Evolutionary conservation across 2,329 filamentous ascomycete species (phyloP), one percentile per base, ranked within the genome.

Genomic region (Aureobasidium mangrovei): DNA sequence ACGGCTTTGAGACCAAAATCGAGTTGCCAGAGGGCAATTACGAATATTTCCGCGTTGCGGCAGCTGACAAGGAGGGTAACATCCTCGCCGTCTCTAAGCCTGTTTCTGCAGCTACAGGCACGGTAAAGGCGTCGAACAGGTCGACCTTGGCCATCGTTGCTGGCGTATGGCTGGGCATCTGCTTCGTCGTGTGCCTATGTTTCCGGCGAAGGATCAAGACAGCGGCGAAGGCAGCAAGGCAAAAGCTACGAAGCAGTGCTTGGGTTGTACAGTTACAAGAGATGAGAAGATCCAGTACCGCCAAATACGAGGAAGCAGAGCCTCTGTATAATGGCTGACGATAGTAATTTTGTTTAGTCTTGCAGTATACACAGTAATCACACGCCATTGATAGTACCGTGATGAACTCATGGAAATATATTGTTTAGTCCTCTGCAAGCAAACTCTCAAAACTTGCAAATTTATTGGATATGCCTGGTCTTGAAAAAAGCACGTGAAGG

Each of bases 51-150:
- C 40, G 51, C 5, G 29, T 63, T 3, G 61, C 58, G 8, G 62
- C 62, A 1, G 40, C 62, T n/a, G 60, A 64, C 46, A 54, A 55
- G 4, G 46, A 57, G 6, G 60, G 59, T 45, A 55, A 56, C 3
- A 48, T 61, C 4, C 42, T 64, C 8, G 41, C 33, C 12, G 39
- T 7, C 45, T 48, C 45, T 4, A 48, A 39, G 27, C 29, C 7
- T 4, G 7, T 48, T 1, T 12, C 45, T 8, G 45, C 35, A 32
- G 6, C 28, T 10, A 31, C 18, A 38, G 35, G 7, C 12, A 39
- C 33, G 29, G 35, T 29, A 12, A 9, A 12, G 8, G 3, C n/a
- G 7, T 28, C 26, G 1, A 4, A 12, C 3, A 48, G 4, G 4
- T 38, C 18, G 26, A 39, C 10, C 9, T 48, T 29, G 4, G 10